Percentiles rank a stretch among this genome's conserved stretches.
phyloP scores from a whole-genome alignment of 352 stramenopile genomes.

The Ochromonadaceae sp. region DNA sequence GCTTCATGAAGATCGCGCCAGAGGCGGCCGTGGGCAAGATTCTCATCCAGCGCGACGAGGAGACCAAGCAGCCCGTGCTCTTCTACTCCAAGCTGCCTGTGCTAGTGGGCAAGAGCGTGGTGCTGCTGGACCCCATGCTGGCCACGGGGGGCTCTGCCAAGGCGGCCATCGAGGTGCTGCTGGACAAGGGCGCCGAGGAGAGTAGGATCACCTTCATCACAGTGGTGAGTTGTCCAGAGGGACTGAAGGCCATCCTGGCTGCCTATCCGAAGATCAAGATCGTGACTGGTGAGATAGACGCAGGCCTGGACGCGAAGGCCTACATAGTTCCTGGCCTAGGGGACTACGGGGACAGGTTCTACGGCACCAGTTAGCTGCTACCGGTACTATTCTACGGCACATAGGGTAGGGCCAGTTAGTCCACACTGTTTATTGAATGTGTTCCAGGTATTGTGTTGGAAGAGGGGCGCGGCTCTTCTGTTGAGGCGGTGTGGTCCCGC shows the following conservation, averaged over 20 bases:
- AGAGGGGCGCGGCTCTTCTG: too few species aligned
- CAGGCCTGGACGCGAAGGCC: conserved; percentile 58
- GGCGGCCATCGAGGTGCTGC: conserved; percentile 70
- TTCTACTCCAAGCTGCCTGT: conserved; percentile 87
- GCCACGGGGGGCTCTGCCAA: conserved; percentile 64
- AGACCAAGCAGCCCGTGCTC: conserved; percentile 54
- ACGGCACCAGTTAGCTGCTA: conserved; percentile 36
- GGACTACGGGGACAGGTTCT: conserved; percentile 87
- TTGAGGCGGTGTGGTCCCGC: too few species aligned
- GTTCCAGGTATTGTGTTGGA: too few species aligned
- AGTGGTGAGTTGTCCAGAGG: conserved; percentile 72
- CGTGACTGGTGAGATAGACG: conserved; percentile 55
- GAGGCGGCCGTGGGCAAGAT: conserved; percentile 83
- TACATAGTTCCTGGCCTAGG: conserved; percentile 88
- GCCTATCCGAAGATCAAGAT: conserved; percentile 47
- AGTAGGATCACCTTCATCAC: conserved; percentile 88
- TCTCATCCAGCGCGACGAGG: conserved; percentile 87
- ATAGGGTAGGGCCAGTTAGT: too few species aligned
- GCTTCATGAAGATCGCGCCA: conserved; percentile 62
- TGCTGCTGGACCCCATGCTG: conserved; percentile 93
- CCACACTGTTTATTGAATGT: too few species aligned
- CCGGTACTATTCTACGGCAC: too few species aligned
- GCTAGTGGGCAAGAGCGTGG: neutral
- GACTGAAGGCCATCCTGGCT: conserved; percentile 56
- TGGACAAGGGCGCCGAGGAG: conserved; percentile 54